A percentile compares a stretch with the other conserved stretches of the same genome.
Evolutionary conservation across 352 stramenopile genomes (phyloP).

Genomic region (Globisporangium perplexum): DNA sequence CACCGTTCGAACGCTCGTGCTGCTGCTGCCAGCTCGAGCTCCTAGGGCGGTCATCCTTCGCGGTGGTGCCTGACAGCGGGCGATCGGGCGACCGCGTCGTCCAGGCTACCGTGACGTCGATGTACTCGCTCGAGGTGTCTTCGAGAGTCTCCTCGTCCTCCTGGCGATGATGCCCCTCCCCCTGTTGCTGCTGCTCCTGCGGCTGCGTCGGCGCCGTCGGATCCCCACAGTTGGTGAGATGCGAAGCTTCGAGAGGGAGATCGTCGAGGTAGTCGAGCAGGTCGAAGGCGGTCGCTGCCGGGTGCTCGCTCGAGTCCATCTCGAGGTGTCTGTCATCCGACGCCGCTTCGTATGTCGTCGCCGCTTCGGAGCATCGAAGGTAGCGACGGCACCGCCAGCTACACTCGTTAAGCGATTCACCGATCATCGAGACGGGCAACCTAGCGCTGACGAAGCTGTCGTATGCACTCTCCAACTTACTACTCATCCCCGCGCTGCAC

Average conservation of each 20-base stretch:
- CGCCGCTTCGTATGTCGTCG: not conserved
- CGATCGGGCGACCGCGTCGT: not conserved
- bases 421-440: not conserved
- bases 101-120: conserved; percentile 11
- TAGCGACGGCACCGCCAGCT: too few relatives aligned
- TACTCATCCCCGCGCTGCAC: not conserved
- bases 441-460: not conserved
- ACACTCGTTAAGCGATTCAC: too few relatives aligned
- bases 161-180: too few relatives aligned
- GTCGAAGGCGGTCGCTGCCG: not conserved
- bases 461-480: not conserved
- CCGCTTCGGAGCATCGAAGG: not conserved
- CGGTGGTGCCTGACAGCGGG: not conserved
- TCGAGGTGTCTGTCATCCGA: not conserved
- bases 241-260: not conserved
- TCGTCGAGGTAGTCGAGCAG: conserved; percentile 10
- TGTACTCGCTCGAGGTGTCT: conserved; percentile 5
- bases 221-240: not conserved
- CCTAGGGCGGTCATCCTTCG: not conserved
- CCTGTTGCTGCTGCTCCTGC: not conserved
- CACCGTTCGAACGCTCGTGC: not conserved
- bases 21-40: not conserved
- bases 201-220: too few relatives aligned
- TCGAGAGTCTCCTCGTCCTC: not conserved
- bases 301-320: not conserved